Base-by-base conservation (phyloP, 2,329 filamentous ascomycete genomes). In the Colletotrichum shisoi region DNA sequence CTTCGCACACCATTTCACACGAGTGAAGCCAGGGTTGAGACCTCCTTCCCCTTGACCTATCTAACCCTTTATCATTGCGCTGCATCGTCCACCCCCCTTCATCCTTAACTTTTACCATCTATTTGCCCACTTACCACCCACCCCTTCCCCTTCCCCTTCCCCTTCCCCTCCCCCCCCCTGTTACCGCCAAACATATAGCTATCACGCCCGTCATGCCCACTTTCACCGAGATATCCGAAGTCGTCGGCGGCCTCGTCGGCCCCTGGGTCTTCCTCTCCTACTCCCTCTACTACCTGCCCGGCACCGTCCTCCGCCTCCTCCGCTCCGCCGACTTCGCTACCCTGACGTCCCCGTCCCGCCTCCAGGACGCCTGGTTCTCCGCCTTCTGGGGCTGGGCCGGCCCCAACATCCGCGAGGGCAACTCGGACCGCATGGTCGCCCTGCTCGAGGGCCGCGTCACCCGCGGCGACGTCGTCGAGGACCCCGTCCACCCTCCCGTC, bases 311-410 rank as follows among this genome's bases (percentile, higher is more conserved):
- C 42, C 69, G 74, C 13, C 78, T 88, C 40, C 15, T 84, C 52
- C 70, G 71, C 37, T 70, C 73, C 9, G 69, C 73, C 52, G 72
- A 81, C 53, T 75, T 76, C 62, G 40, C 67, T 62, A 74, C 78
- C 5, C 76, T 86, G 19, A 57, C 83, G 51, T 82, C 79, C 19
- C 79, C 76, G 1, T 73, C 76, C 2, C 73, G 73, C 24, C 78
- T 87, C 61, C 79, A 76, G 46, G 76, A 79, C 2, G 80, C 77
- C 69, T 89, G 87, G 84, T 91, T 91, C 76, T 82, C 81, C 59
- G 76, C 77, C 46, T 89, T 91, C 77, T 91, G 88, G 88, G 76
- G 76, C 40, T 79, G 73, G 61, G 80, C 81, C 51, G 87, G 87
- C 0, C 86, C 87, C 0, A 68, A 75, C 4, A 79, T 86, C 3